These are phyloP conservation scores for Scheffersomyces insectosa DNA, from an alignment of 1,139 yeast genomes.

Conservation along the genomic window DNA sequence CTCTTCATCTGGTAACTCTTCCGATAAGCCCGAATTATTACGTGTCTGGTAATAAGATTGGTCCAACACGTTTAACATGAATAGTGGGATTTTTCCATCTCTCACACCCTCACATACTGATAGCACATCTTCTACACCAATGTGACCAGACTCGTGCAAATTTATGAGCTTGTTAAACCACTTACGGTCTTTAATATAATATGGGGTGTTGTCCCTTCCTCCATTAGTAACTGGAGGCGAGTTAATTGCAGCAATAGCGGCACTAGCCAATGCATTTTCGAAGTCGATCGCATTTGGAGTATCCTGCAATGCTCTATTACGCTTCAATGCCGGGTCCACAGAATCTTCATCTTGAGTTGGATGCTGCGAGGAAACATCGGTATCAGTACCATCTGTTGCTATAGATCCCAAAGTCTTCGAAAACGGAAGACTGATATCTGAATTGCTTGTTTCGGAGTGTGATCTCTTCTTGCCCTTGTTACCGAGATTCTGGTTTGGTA, in stretches of 20 bases:
- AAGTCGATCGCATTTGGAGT: slow-evolving; percentile 21
- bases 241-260: slow-evolving; percentile 38
- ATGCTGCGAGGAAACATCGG: slow-evolving; percentile 6
- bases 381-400: slow-evolving; percentile 8
- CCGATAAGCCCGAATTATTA: slow-evolving; percentile 17
- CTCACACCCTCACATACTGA: slow-evolving; percentile 40
- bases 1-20: slow-evolving; percentile 33
- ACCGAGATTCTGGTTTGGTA: neutral
- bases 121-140: slow-evolving; percentile 35
- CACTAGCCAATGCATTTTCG: slow-evolving; percentile 32
- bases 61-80: slow-evolving; percentile 42
- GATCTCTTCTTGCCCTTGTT: slow-evolving; percentile 16
- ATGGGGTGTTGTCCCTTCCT: slow-evolving; percentile 25
- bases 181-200: slow-evolving; percentile 40
- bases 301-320: slow-evolving; percentile 19
- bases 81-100: slow-evolving; percentile 41
- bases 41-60: slow-evolving; percentile 30
- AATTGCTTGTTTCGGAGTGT: slow-evolving; percentile 10
- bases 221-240: slow-evolving; percentile 30
- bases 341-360: slow-evolving; percentile 21
- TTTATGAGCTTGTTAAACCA: slow-evolving; percentile 40
- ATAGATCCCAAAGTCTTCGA: slow-evolving; percentile 10
- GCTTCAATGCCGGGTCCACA: slow-evolving; percentile 32
- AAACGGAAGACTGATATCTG: slow-evolving; percentile 10
- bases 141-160: slow-evolving; percentile 29